Evolutionary conservation across 139 green algal genomes (phyloP), one percentile per base, ranked within the genome.

Genomic region (Dunaliella primolecta): DNA sequence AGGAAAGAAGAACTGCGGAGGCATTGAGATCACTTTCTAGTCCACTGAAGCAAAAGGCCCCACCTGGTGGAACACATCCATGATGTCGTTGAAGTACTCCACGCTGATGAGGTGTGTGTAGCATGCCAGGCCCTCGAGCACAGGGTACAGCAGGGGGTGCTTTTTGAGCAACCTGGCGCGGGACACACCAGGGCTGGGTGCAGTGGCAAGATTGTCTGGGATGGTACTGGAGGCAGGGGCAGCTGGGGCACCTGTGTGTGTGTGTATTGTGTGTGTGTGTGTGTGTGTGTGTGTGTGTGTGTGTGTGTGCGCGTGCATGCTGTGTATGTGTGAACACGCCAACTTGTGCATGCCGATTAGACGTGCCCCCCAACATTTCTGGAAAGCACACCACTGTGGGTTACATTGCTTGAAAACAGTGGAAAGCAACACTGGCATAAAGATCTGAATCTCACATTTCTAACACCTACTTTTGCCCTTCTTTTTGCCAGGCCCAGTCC

Each of bases 91-190:
- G 84, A 96, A 94, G 90, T 96, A 98, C 36, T 96, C 93, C 30
- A 98, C 87, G 31, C 89, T 93, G 84, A 97, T 93, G 46, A 95
- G 91, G 87, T 97, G 94, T 25, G 90, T 92, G 86, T 93, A 96
- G 20, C 85, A 55, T 25, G 33, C 75, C 25, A 86, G 75, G 7
- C 93, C 93, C 79, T 95, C 88, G 76, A 97, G 86, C 2, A 83
- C 79, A 0, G 93, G 86, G 70, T 87, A 80, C 83, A 97, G 88
- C 86, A 97, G 93, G n/a, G 94, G 94, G 82, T 94, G 95, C 81
- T 86, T 87, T 46, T 70, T 70, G 0, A 81, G 38, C 81, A 93
- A 21, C 34, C 75, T 33, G 0, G 81, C 75, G 0, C 86, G 82
- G 0, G 38, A 83, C 86, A 92, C 38, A 32, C 38, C 35, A 38